Evolutionary conservation across 805 yeast genomes (phyloP), one percentile per base, ranked within the genome.

Genomic region (Candida germanica): DNA sequence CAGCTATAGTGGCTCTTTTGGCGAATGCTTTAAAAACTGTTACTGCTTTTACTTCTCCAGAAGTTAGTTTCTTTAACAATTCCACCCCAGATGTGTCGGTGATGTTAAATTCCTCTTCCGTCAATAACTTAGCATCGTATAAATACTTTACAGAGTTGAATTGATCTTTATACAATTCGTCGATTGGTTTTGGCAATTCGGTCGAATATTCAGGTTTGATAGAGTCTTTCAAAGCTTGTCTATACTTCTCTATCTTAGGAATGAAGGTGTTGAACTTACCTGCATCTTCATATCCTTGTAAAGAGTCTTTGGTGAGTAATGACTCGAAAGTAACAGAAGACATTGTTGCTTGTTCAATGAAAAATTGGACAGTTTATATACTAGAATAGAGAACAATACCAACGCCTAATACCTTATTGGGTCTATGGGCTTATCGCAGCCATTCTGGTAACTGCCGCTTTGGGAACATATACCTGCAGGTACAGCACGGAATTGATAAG

Each of bases 1-100:
- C 71, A 10, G 64, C 61, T 41, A 67, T 63, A n/a, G 59, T 53
- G 8, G 66, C 70, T 48, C 72, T 56, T 33, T 61, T 61, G 16
- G 70, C 69, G 47, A 58, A 67, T 2, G 73, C 71, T 43, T 62
- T 59, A 40, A 54, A 60, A 12, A 62, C 69, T 30, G 59, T 55
- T 3, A 61, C 71, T 1, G 64, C 36, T 4, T 59, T 44, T 40
- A 58, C 54, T 33, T 58, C 54, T 5, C 67, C 66, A 15, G 37
- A 35, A 12, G 68, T 60, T 25, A 66, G 54, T 26, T 59, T 54
- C 13, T 41, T 44, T 6, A 49, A 47, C 32, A 66, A 50, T 12
- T 42, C 48, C 13, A 44, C 41, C 11, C 56, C 59, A 0, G 62
- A 45, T 7, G 61, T 46, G 38, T 66, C 69, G 23, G 71, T 66